These are phyloP conservation scores for Thuidium tamariscinum DNA, from an alignment of 225 moss, liverwort and hornwort genomes.

Conservation along the genomic window DNA sequence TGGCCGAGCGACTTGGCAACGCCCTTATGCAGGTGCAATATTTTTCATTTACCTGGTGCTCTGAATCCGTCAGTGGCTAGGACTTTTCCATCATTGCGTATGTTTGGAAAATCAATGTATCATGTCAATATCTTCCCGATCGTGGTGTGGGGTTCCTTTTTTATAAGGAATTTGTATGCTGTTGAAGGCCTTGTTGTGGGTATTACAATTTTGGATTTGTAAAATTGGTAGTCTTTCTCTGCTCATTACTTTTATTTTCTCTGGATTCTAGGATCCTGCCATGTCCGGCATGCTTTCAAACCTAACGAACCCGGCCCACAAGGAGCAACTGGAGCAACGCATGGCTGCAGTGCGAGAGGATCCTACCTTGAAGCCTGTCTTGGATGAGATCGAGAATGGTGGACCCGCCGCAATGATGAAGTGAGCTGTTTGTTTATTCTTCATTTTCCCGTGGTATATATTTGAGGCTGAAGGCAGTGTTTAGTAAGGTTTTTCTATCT, in stretches of 20 bases:
- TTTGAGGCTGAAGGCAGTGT: not conserved
- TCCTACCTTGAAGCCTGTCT: slow-evolving; percentile 83
- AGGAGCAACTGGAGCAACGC: slow-evolving; percentile 79
- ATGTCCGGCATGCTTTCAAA: slow-evolving; percentile 99
- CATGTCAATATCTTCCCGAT: not conserved
- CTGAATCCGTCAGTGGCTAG: not conserved
- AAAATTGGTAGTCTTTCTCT: not conserved
- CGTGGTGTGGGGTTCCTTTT: not conserved
- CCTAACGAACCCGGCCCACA: slow-evolving; percentile 86
- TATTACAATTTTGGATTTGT: not conserved
- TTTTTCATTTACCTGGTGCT: not conserved
- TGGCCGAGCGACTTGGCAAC: slow-evolving; percentile 97
- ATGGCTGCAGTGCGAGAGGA: slow-evolving; percentile 98
- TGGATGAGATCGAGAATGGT: slow-evolving; percentile 91
- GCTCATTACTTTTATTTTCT: not conserved
- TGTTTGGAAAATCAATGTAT: not conserved
- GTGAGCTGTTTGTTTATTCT: slow-evolving; percentile 20
- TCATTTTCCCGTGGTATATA: not conserved
- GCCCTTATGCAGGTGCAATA: slow-evolving; percentile 90
- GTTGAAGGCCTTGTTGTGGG: not conserved
- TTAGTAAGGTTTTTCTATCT: not conserved
- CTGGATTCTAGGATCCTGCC: slow-evolving; percentile 66
- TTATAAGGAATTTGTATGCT: not conserved
- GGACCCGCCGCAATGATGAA: slow-evolving; percentile 99
- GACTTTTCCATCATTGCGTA: not conserved